Percentiles rank a stretch among this genome's conserved stretches.
phyloP scores from a whole-genome alignment of 345 rosid genomes.

The Aethionema arabicum region DNA sequence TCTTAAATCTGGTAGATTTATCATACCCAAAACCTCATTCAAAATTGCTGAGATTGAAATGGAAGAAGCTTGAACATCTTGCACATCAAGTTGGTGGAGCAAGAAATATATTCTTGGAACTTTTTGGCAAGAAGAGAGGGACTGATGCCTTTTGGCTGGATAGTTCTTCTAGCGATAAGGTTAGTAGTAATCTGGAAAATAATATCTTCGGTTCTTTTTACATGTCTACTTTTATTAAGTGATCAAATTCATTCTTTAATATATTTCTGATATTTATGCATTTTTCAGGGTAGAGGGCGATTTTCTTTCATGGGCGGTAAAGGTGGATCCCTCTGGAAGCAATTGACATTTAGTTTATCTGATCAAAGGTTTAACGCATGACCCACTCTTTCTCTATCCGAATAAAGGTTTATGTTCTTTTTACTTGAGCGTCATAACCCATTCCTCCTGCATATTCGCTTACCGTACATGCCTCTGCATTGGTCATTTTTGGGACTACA shows the following conservation, averaged over 20 bases:
- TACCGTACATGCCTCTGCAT: slow-evolving; percentile 9
- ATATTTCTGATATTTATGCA: not conserved
- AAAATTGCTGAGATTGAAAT: slow-evolving; percentile 59
- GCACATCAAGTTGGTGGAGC: slow-evolving; percentile 75
- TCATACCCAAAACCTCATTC: slow-evolving; percentile 29
- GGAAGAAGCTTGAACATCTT: slow-evolving; percentile 70
- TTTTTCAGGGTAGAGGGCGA: slow-evolving; percentile 74
- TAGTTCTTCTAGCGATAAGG: slow-evolving; percentile 93
- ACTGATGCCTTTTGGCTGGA: slow-evolving; percentile 94
- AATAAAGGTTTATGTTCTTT: slow-evolving; percentile 31
- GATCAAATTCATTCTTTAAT: slow-evolving; percentile 4
- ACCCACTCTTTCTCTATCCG: slow-evolving; percentile 36
- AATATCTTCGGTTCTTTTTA: not conserved
- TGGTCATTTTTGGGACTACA: slow-evolving; percentile 7
- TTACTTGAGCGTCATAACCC: slow-evolving; percentile 21
- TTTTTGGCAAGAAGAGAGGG: slow-evolving; percentile 53
- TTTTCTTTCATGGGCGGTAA: slow-evolving; percentile 94
- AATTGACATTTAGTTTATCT: slow-evolving; percentile 73
- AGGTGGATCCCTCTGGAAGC: slow-evolving; percentile 97
- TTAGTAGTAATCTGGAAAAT: slow-evolving; percentile 25
- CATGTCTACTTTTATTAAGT: not conserved
- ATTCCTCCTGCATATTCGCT: slow-evolving; percentile 20
- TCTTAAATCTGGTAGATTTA: slow-evolving; percentile 39
- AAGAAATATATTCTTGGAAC: slow-evolving; percentile 61
- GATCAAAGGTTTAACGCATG: slow-evolving; percentile 60